Evolutionary conservation across 352 stramenopile species (phyloP).

Genomic region (Pythium brassicae): DNA sequence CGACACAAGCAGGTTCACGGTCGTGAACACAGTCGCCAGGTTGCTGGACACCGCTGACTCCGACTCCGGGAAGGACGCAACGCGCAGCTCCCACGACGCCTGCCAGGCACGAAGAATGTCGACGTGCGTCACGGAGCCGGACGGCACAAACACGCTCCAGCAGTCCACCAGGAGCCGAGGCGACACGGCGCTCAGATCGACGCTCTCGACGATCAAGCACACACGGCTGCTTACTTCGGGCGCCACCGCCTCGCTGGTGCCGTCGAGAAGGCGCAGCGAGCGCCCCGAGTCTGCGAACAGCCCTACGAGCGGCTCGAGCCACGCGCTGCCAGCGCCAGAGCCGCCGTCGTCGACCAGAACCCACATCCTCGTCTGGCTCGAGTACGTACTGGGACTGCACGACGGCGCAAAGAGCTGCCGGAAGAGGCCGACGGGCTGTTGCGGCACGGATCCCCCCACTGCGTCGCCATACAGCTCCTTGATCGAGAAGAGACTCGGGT

Average conservation of each 20-base stretch:
- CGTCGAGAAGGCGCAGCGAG: conserved; percentile 6
- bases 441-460: background rate
- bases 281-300: background rate
- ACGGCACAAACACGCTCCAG: conserved; percentile 8
- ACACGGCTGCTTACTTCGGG: conserved; percentile 3
- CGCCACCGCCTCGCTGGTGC: background rate
- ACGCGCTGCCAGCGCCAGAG: conserved; percentile 3
- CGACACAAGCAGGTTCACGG: conserved; percentile 21
- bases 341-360: conserved; percentile 29
- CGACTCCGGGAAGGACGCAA: conserved; percentile 1
- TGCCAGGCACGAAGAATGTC: conserved; percentile 6
- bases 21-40: conserved; percentile 23
- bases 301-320: conserved; percentile 26
- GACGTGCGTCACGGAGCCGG: background rate
- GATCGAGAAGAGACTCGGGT: conserved; percentile 23
- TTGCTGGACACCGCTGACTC: conserved; percentile 4
- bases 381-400: background rate
- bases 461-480: conserved; percentile 28
- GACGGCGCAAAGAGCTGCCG: background rate
- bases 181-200: conserved; percentile 7
- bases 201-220: conserved; percentile 15
- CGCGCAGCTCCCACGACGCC: conserved; percentile 1
- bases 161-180: conserved; percentile 8
- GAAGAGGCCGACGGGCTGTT: conserved; percentile 1
- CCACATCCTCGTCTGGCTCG: conserved; percentile 15